Base-by-base conservation (phyloP, 805 yeast species). In the Yamadazyma ubonensis region DNA sequence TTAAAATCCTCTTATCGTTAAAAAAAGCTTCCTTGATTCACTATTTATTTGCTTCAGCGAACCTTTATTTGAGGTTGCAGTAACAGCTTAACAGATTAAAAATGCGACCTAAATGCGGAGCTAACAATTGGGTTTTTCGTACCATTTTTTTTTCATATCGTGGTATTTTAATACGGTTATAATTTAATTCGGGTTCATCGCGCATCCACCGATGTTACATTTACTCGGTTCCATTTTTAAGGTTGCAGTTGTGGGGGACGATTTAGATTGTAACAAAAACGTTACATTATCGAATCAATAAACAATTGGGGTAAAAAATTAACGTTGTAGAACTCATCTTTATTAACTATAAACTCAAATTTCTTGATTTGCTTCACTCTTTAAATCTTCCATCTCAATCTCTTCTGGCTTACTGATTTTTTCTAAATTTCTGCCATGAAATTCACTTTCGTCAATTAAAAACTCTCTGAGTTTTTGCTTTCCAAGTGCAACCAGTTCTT, bases 391-490 rank as follows among this genome's bases (percentile, higher is more conserved):
- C 40, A 39, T 21, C 22, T 41, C 44, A 11, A 33, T 44, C 29
- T 25, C 28, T 12, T 32, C 46, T 46, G 43, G 33, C 44, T 46
- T 25, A 5, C 10, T 11, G 45, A 48, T 44, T 50, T 54, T 38
- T 26, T 46, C 27, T 33, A 53, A 40, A 33, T 49, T 52, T 6
- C 42, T 43, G 2, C 50, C 55, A 28, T 59, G 68, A 8, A 43
- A 10, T 19, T 49, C 56, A 38, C 50, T 61, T 14, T 78, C 83
- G 29, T 81, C 86, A 10, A 75, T 47, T 15, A 86, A 63, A 39
- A 81, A 57, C 39, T 78, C 81, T 42, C 79, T 76, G 44, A 86
- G 57, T 52, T 76, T 79, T 34, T 70, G 75, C 51, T 81, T 87
- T 11, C 72, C 79, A 15, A 84, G 76, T 1, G 58, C 63, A 28